Evolutionary conservation across 495 filamentous ascomycete genomes (phyloP).

Genomic region (Aspergillus sclerotioniger): DNA sequence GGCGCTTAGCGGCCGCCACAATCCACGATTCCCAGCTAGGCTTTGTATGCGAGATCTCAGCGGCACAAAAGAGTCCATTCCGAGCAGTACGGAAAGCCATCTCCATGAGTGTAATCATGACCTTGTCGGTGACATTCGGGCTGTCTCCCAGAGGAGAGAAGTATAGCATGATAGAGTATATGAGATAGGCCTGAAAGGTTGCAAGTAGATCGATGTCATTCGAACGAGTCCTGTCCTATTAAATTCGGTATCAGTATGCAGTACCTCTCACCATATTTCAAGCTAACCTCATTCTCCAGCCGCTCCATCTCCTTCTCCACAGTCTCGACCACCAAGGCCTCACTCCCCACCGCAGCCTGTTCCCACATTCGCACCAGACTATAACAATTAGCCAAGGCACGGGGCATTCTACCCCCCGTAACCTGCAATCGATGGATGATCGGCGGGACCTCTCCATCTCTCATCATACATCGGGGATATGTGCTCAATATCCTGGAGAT

Average conservation of each 20-base stretch:
- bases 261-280: neutral
- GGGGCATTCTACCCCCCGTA: slow-evolving; percentile 10
- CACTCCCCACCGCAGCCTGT: slow-evolving; percentile 36
- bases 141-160: slow-evolving; percentile 28
- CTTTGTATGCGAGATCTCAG: slow-evolving; percentile 31
- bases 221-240: slow-evolving; percentile 13
- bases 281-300: slow-evolving; percentile 20
- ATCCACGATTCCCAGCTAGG: slow-evolving; percentile 53
- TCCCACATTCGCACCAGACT: slow-evolving; percentile 45
- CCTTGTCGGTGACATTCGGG: slow-evolving; percentile 25
- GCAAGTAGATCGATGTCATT: slow-evolving; percentile 33
- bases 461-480: slow-evolving; percentile 31
- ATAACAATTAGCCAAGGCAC: slow-evolving; percentile 40
- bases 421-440: slow-evolving; percentile 42
- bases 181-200: slow-evolving; percentile 49
- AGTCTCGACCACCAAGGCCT: slow-evolving; percentile 30
- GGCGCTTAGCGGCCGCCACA: slow-evolving; percentile 43
- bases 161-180: slow-evolving; percentile 46
- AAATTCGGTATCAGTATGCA: neutral
- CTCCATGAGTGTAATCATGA: slow-evolving; percentile 46
- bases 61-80: slow-evolving; percentile 38
- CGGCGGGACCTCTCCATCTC: slow-evolving; percentile 31
- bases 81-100: slow-evolving; percentile 41
- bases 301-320: slow-evolving; percentile 40
- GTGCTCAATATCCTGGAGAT: slow-evolving; percentile 40